Percentiles rank a stretch among this genome's conserved stretches.
phyloP scores from a whole-genome alignment of 371 early-diverging fungal species.

The Syncephalastrum racemosum region DNA sequence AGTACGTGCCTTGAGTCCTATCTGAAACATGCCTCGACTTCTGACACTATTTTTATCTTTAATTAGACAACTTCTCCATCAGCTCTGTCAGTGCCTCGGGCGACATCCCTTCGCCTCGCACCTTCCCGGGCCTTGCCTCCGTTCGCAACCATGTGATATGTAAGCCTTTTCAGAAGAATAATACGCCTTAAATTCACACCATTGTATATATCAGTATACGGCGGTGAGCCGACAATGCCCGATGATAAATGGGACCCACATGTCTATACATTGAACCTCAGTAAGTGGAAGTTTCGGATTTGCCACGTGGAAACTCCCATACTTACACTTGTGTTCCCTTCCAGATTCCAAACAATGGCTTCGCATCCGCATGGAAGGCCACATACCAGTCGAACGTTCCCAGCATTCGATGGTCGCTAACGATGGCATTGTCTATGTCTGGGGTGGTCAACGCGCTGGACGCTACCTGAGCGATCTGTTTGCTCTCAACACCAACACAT shows the following conservation, averaged over 20 bases:
- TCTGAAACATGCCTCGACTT: background rate
- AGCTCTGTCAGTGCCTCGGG: conserved; percentile 33
- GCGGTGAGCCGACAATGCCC: conserved; percentile 38
- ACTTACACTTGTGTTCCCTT: conserved; percentile 17
- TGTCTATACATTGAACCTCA: conserved; percentile 41
- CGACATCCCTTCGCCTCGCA: conserved; percentile 40
- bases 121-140: conserved; percentile 29
- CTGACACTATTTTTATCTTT: no score
- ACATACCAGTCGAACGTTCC: conserved; percentile 61
- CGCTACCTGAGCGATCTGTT: conserved; percentile 69
- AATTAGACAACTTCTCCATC: conserved; percentile 35
- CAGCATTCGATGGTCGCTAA: conserved; percentile 67
- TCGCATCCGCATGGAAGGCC: conserved; percentile 55
- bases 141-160: conserved; percentile 36
- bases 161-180: conserved; percentile 17
- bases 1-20: conserved; percentile 40
- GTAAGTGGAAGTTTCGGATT: conserved; percentile 24
- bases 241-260: conserved; percentile 46
- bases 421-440: conserved; percentile 68
- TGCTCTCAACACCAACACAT: conserved; percentile 63
- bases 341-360: conserved; percentile 50
- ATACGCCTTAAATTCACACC: background rate
- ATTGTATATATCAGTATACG: conserved; percentile 31
- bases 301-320: background rate
- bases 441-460: conserved; percentile 72